Evolutionary conservation across 331 rosid genomes (phyloP), one percentile per base, ranked within the genome.

Genomic region (Telfairia occidentalis): DNA sequence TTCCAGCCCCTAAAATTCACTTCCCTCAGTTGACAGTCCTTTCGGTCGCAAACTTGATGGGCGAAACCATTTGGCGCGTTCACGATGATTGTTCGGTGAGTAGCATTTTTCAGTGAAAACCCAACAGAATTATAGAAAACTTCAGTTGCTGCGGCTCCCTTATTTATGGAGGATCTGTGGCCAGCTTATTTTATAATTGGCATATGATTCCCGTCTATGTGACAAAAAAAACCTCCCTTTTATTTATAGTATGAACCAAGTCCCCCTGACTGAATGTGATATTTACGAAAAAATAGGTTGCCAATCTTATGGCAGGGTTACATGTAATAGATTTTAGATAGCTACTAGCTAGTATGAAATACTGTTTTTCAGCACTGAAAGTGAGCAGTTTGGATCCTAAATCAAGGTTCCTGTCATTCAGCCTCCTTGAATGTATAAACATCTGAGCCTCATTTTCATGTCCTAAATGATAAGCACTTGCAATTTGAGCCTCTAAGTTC

Each of bases 41-140:
- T 71, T 87, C 96, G 29, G 97, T 94, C 10, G 98, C 98, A 69
- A 94, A 91, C 79, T 74, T 94, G 77, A 81, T 94, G 89, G 98
- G 97, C 34, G 98, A 94, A 87, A 94, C 98, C 45, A 94, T 94
- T 74, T 94, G 98, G 98, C 96, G 98, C 15, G 86, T 94, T 75
- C 97, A 94, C 23, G 98, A 86, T 50, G 97, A 94, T 77, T 77
- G 83, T 81, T 94, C 98, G 32, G 96, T 94, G 64, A 94, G 96
- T 77, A 94, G 98, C 84, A 91, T 94, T 83, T 94, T 94, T 83
- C 97, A 84, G 29, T 70, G 57, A 67, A 66, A 21, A 11, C 48
- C 4, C 29, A 18, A 5, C 15, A 7, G 37, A 67, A 40, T 9
- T 42, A 67, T 55, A 24, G 23, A 45, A n/a, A n/a, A 43, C 57